These are phyloP conservation scores for Saccharomyces hybrid DNA, from an alignment of 1,139 yeast species.

Conservation along the genomic window DNA sequence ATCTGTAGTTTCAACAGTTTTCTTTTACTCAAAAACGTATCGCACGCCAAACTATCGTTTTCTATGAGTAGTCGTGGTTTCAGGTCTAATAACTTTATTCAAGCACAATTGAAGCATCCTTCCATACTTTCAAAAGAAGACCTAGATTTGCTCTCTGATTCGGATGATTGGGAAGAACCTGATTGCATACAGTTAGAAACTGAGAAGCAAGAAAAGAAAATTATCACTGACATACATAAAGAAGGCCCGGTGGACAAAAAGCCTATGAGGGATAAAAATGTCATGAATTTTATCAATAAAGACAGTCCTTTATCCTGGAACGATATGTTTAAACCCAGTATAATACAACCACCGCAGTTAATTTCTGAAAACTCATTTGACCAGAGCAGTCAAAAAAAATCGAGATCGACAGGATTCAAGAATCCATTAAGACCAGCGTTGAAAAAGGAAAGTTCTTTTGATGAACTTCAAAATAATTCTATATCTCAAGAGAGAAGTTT, in stretches of 20 bases:
- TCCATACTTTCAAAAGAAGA: neutral
- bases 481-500: slow-evolving; percentile 7
- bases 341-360: neutral
- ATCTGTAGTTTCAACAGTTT: neutral
- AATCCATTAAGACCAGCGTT: neutral
- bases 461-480: neutral
- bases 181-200: neutral
- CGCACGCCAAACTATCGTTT: neutral
- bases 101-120: neutral
- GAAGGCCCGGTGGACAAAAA: slow-evolving; percentile 9
- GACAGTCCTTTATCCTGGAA: neutral
- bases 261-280: neutral
- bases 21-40: neutral
- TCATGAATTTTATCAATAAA: slow-evolving; percentile 1
- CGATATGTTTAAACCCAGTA: neutral
- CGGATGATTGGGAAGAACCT: slow-evolving; percentile 23
- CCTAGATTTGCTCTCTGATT: slow-evolving; percentile 18
- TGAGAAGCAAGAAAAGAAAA: neutral
- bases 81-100: neutral
- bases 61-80: neutral
- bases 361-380: neutral
- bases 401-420: neutral
- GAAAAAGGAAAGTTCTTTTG: neutral
- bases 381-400: neutral
- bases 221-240: neutral